Evolutionary conservation across 139 green algal genomes (phyloP).

Genomic region (Micromonas commoda): DNA sequence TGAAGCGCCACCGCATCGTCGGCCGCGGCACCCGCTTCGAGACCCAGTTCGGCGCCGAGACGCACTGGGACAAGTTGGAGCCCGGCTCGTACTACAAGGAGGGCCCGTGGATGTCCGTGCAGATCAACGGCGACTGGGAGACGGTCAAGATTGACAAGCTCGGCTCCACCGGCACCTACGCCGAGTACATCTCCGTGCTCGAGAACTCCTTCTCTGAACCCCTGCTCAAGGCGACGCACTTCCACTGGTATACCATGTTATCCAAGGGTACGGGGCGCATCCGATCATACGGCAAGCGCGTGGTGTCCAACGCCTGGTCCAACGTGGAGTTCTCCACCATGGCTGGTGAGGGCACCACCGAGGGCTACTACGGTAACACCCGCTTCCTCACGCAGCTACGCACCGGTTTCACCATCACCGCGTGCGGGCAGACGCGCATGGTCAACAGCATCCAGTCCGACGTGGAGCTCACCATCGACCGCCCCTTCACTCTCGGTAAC

Average conservation of each 20-base stretch:
- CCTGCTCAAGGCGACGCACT: constrained; percentile 26
- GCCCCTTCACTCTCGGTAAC: constrained; percentile 28
- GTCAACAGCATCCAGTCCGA: constrained; percentile 31
- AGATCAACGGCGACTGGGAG: constrained; percentile 34
- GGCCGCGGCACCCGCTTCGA: constrained; percentile 29
- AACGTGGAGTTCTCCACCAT: constrained; percentile 25
- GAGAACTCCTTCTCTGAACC: constrained; percentile 33
- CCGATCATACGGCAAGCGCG: constrained; percentile 20
- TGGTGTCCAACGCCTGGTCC: constrained; percentile 22
- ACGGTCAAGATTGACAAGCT: constrained; percentile 10
- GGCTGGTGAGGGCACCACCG: not conserved
- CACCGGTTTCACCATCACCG: constrained; percentile 30
- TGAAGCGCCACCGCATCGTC: constrained; percentile 23
- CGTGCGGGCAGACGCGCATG: constrained; percentile 26
- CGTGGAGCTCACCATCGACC: constrained; percentile 31
- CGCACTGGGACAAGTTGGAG: not conserved
- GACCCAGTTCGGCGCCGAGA: constrained; percentile 3
- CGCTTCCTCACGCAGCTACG: constrained; percentile 32
- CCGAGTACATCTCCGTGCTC: constrained; percentile 21
- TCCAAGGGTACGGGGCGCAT: constrained; percentile 20
- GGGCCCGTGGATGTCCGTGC: constrained; percentile 21
- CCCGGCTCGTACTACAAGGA: constrained; percentile 6
- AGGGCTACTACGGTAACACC: constrained; percentile 27
- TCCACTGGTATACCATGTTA: constrained; percentile 29
- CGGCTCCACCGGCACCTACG: constrained; percentile 14